Conservation (phyloP, 139 green algal genomes). For the Edaphochlamys debaryana region DNA sequence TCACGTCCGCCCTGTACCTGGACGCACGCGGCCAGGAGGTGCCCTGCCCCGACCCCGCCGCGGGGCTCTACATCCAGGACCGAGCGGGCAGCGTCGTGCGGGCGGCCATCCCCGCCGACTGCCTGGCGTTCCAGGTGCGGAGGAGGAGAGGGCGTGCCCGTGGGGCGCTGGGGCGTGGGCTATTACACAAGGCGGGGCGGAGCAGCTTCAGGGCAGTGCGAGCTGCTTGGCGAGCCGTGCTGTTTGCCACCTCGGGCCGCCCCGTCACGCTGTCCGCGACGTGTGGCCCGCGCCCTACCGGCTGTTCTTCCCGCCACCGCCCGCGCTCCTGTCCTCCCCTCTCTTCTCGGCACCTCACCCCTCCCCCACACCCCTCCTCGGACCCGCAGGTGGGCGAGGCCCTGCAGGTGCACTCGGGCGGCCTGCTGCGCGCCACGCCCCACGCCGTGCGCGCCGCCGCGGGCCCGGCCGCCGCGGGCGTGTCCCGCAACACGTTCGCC, state of each 20-base stretch:
- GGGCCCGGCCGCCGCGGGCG: slow-evolving; percentile 20
- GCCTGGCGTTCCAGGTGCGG: slow-evolving; percentile 81
- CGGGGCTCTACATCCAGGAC: slow-evolving; percentile 72
- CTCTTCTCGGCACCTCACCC: no score
- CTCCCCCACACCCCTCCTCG: no score
- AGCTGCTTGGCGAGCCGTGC: no score
- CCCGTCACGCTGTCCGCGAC: no score
- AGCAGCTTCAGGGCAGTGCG: no score
- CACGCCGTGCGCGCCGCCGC: slow-evolving; percentile 75
- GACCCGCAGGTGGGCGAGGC: slow-evolving; percentile 78
- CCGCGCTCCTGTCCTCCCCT: no score
- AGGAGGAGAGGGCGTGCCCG: no score
- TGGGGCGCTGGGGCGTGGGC: no score
- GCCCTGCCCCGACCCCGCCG: slow-evolving; percentile 59
- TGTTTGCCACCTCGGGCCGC: no score
- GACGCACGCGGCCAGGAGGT: slow-evolving; percentile 43
- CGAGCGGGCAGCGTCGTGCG: slow-evolving; percentile 53
- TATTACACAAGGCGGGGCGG: no score
- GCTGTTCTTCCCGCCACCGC: no score
- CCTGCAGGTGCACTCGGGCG: slow-evolving; percentile 73
- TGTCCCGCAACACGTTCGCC: slow-evolving; percentile 70
- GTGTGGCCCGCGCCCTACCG: no score
- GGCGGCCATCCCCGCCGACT: slow-evolving; percentile 63
- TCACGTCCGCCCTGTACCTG: slow-evolving; percentile 78
- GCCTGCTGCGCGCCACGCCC: slow-evolving; percentile 75